Evolutionary conservation across 2,329 filamentous ascomycete genomes (phyloP).

Genomic region (Camillea tinctor): DNA sequence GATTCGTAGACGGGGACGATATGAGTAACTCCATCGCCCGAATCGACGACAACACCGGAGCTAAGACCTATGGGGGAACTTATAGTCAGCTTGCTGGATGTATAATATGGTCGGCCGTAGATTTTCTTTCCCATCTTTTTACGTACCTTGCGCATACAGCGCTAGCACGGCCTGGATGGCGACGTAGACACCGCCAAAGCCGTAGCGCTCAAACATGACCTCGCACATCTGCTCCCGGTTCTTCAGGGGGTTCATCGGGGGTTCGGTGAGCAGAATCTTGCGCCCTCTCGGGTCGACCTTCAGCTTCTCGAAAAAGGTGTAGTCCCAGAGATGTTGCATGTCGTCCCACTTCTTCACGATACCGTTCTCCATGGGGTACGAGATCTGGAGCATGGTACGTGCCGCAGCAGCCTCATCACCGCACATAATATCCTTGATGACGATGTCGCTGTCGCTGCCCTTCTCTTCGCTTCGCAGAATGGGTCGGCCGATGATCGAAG

Average conservation of each 20-base stretch:
- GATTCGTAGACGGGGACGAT: slow-evolving; percentile 99
- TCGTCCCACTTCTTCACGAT: slow-evolving; percentile 99
- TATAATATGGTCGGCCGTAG: neutral
- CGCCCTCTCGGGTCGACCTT: slow-evolving; percentile 84
- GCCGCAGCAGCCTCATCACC: slow-evolving; percentile 96
- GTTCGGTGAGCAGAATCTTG: slow-evolving; percentile 97
- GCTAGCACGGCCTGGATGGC: slow-evolving; percentile 96
- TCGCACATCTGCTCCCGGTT: slow-evolving; percentile 98
- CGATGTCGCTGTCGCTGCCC: slow-evolving; percentile 61
- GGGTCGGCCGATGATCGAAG: slow-evolving; percentile 94
- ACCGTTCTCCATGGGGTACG: slow-evolving; percentile 99
- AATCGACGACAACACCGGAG: slow-evolving; percentile 97
- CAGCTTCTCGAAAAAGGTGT: slow-evolving; percentile 97
- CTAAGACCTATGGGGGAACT: slow-evolving; percentile 60
- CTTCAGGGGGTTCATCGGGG: slow-evolving; percentile 94
- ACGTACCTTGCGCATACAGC: slow-evolving; percentile 87
- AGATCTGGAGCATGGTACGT: slow-evolving; percentile 96
- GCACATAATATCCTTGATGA: slow-evolving; percentile 99
- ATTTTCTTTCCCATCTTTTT: neutral
- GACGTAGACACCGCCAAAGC: slow-evolving; percentile 95
- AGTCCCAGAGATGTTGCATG: slow-evolving; percentile 99
- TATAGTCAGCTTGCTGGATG: neutral
- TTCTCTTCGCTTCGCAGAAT: slow-evolving; percentile 95
- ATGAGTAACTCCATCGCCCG: slow-evolving; percentile 96
- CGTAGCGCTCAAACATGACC: slow-evolving; percentile 98